A percentile compares a stretch with the other conserved stretches of the same genome.
Evolutionary conservation across 192 early-diverging fungal genomes (phyloP).

Genomic region (Gaertneriomyces sp.): DNA sequence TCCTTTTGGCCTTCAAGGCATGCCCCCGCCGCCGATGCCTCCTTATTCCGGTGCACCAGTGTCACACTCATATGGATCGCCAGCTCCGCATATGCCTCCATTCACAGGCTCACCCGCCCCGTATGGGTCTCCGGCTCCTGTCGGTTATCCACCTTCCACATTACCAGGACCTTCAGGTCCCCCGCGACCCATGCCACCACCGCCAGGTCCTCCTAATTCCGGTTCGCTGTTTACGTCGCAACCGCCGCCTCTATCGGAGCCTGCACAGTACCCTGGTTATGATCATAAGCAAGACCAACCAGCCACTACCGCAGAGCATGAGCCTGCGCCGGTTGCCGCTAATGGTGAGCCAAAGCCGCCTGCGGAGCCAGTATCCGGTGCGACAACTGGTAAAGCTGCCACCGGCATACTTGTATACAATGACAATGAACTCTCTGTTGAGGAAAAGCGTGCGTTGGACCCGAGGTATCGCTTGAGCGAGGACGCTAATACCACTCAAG

Average conservation of each 20-base stretch:
- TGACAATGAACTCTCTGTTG: constrained; percentile 42
- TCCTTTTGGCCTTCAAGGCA: not conserved
- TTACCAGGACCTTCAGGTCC: constrained; percentile 7
- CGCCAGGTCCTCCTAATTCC: not conserved
- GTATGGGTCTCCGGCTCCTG: too few species aligned
- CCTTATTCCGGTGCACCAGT: constrained; percentile 11
- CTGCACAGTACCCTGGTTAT: constrained; percentile 1
- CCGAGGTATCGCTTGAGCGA: constrained; percentile 28
- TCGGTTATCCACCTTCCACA: too few species aligned
- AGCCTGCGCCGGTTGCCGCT: constrained; percentile 12
- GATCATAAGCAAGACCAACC: constrained; percentile 11
- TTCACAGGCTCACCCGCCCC: constrained; percentile 11
- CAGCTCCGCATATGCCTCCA: not conserved
- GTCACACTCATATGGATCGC: not conserved
- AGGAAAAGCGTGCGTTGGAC: constrained; percentile 33
- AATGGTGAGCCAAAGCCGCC: not conserved
- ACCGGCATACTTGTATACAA: constrained; percentile 25
- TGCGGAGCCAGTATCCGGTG: not conserved
- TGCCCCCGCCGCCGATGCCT: constrained; percentile 28
- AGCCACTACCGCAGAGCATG: not conserved
- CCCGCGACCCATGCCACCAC: constrained; percentile 7
- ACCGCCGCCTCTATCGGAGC: constrained; percentile 5
- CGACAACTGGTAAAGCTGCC: constrained; percentile 19
- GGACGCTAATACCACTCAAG: not conserved
- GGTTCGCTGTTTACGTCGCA: not conserved